Base-by-base conservation (phyloP, 1,139 yeast genomes). In the Zygosaccharomyces sapae region DNA sequence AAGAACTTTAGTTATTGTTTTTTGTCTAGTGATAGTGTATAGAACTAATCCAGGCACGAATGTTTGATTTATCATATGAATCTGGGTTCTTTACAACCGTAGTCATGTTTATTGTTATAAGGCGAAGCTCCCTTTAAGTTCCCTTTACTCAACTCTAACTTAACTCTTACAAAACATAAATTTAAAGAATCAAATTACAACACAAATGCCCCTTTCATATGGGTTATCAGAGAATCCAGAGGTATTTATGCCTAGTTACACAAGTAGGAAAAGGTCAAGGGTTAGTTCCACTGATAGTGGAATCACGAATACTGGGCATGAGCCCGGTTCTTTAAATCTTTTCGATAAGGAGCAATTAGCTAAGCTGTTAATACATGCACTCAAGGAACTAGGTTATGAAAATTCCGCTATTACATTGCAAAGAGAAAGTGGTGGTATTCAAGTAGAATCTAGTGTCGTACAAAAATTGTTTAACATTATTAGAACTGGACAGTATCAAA, bases 381-480 rank as follows among this genome's bases (percentile, higher is more conserved):
- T 79, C 42, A 61, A 65, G 34, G 82, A 77, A 50, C 52, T 78
- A 48, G 83, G 82, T 3, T 76, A 74, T 54, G 50, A 61, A 5
- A 55, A 63, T 8, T 61, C 77, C 1, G 74, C 78, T 0, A 52
- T 60, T 8, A 45, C 56, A 2, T 62, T 79, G 39, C 74, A 74
- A 47, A 52, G 58, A 5, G 74, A 71, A 54, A 67, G 70, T 52
- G 67, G 68, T 41, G 70, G 72, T 18, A 52, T 70, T 33, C 67
- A 69, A 50, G 57, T 70, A 7, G 72, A 74, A 48, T 72, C 80
- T n/a, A 66, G 72, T 43, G 64, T 65, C 35, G 63, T 77, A 12
- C 68, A 67, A 25, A 56, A 58, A n/a, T 69, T 79, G 47, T 67
- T 76, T 18, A 49, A 55, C 5, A 66, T 67, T 4, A 62, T 79